These are phyloP conservation scores for Epichloe coenophiala DNA, from an alignment of 2,329 filamentous ascomycete genomes.

Conservation along the genomic window DNA sequence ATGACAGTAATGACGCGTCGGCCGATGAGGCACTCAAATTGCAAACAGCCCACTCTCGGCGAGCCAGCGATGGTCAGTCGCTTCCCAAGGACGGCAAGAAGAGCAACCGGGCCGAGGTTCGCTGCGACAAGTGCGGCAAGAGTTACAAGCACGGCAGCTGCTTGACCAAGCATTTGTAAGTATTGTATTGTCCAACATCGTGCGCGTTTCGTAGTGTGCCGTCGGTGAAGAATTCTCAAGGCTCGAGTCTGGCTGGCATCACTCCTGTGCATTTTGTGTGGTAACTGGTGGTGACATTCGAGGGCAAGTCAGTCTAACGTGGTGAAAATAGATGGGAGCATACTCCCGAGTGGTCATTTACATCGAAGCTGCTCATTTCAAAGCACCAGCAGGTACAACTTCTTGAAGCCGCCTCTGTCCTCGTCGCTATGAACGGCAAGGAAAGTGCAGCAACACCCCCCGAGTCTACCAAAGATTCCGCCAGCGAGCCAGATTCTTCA, in stretches of 20 bases:
- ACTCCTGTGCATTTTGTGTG: background rate
- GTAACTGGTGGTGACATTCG: background rate
- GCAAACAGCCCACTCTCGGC: constrained; percentile 38
- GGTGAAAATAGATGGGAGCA: constrained; percentile 76
- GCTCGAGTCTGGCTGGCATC: background rate
- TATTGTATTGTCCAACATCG: constrained; percentile 42
- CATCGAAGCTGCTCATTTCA: constrained; percentile 93
- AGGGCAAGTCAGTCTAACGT: constrained; percentile 3
- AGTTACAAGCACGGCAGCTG: constrained; percentile 99
- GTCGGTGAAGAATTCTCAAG: background rate
- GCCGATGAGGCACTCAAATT: constrained; percentile 37
- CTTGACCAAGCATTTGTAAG: constrained; percentile 99
- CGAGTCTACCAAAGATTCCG: constrained; percentile 51
- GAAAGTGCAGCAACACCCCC: constrained; percentile 48
- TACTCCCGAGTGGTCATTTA: constrained; percentile 93
- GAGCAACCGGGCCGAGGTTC: constrained; percentile 70
- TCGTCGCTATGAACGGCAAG: constrained; percentile 71
- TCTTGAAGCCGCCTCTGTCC: constrained; percentile 88
- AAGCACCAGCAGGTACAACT: constrained; percentile 99
- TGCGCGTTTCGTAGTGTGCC: constrained; percentile 5
- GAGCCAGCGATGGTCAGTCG: constrained; percentile 77
- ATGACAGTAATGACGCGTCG: constrained; percentile 50
- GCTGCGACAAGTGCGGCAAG: constrained; percentile 97
- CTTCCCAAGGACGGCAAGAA: constrained; percentile 76
- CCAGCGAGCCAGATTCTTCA: constrained; percentile 68